Base-by-base conservation (phyloP, 768 basidiomycete genomes). In the Boletus vinaceobasis region DNA sequence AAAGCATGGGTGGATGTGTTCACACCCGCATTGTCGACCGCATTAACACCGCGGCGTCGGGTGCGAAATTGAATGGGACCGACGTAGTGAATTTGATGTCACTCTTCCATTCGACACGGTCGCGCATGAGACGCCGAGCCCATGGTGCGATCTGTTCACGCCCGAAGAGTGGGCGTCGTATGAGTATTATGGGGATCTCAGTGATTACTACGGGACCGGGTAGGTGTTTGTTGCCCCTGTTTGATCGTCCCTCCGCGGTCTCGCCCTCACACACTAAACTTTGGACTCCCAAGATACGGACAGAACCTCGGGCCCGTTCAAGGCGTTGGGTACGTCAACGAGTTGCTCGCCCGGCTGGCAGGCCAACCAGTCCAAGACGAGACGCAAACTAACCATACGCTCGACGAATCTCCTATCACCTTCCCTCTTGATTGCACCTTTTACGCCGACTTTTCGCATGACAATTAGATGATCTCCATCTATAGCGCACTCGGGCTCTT, bases 291-390 rank as follows among this genome's bases (percentile, higher is more conserved):
- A 57, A 87, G 87, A n/a, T 82, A 88, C 53, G 90, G 88, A 11
- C 80, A 83, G 53, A 62, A 65, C 1, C 76, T 90, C 0, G 88
- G 90, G 0, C 83, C 71, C 2, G 83, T 90, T 7, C 88, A 90
- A 66, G 90, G 90, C 29, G 86, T 93, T 3, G 93, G 92, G 3
- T 94, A 88, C 69, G 75, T 89, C 64, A 93, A 93, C 68, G 93
- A 93, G 71, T 81, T 95, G 21, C 72, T 94, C 23, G 88, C 90
- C 1, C 82, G 92, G 9, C 77, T 93, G 43, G 88, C 86, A 0
- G 75, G 76, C 15, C 66, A 66, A 15, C 80, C 83, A 2, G 87
- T 90, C 29, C 66, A 66, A 38, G 90, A 92, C 68, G 64, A 78
- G 57, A 92, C 90, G 0, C 86, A 88, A 61, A 89, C 87, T 3